Conservation (phyloP, 2,329 filamentous ascomycete species). For the Trichoderma polysporum region DNA sequence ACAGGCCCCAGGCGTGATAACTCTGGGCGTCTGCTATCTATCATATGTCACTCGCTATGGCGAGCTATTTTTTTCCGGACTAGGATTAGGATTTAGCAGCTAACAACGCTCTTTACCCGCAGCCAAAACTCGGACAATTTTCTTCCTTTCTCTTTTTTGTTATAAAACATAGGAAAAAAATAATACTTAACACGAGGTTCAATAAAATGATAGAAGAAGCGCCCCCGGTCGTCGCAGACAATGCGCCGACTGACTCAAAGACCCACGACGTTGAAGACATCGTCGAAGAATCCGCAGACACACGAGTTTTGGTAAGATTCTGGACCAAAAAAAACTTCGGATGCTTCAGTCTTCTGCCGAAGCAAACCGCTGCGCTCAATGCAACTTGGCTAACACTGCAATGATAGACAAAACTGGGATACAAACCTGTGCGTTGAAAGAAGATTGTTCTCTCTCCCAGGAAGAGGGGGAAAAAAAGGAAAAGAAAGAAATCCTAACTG, state of each 20-base stretch:
- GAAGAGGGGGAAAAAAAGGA: no score
- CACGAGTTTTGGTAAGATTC: not conserved
- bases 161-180: not conserved
- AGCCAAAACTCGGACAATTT: not conserved
- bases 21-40: not conserved
- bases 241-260: not conserved
- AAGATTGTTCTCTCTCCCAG: not conserved
- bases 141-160: not conserved
- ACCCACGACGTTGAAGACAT: not conserved
- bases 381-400: not conserved
- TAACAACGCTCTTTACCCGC: not conserved
- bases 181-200: not conserved
- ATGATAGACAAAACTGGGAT: constrained; percentile 28
- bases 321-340: not conserved
- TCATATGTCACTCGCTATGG: not conserved
- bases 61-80: not conserved
- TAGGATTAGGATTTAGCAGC: not conserved
- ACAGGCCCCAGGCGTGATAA: not conserved
- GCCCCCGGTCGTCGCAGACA: not conserved
- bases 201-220: constrained; percentile 9
- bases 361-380: not conserved
- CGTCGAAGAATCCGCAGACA: constrained; percentile 7
- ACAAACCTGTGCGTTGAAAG: constrained; percentile 27
- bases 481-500: not conserved
- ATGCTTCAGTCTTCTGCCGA: no score